Percentiles rank a stretch among this genome's conserved stretches.
Evolutionary conservation across 352 stramenopile genomes (phyloP).

Genomic region (Globisporangium nunn): DNA sequence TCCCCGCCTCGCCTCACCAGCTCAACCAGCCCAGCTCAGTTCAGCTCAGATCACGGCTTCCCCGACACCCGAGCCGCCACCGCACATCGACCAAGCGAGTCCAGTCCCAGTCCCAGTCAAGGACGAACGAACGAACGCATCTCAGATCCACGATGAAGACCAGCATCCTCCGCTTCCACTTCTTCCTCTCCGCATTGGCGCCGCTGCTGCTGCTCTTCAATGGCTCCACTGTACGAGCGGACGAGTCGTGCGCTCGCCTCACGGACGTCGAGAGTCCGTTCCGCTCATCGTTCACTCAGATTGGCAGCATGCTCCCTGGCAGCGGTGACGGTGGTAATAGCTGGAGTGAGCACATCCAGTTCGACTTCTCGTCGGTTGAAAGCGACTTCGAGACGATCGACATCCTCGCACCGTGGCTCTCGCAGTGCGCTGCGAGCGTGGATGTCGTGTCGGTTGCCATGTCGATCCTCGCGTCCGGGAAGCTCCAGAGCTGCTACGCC

Average conservation of each 20-base stretch:
- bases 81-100: too few species aligned
- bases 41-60: too few species aligned
- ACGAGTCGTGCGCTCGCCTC: constrained; percentile 1
- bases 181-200: not conserved
- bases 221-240: not conserved
- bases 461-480: not conserved
- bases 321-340: too few species aligned
- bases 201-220: not conserved
- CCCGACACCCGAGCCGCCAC: too few species aligned
- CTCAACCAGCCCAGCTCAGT: too few species aligned
- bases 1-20: too few species aligned
- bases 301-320: not conserved
- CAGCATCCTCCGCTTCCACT: not conserved
- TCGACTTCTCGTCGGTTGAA: not conserved
- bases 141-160: constrained; percentile 1
- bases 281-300: not conserved
- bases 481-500: not conserved
- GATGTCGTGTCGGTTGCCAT: not conserved
- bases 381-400: not conserved
- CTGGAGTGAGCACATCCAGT: too few species aligned
- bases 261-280: constrained; percentile 6
- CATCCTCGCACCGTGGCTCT: constrained; percentile 2
- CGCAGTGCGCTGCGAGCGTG: constrained; percentile 4
- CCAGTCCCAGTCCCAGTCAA: too few species aligned
- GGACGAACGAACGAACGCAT: too few species aligned